Percentiles rank a stretch among this genome's conserved stretches.
These are phyloP conservation scores for Sarcocystis neurona DNA, from an alignment of 169 alveolate genomes.

Conservation along the genomic window DNA sequence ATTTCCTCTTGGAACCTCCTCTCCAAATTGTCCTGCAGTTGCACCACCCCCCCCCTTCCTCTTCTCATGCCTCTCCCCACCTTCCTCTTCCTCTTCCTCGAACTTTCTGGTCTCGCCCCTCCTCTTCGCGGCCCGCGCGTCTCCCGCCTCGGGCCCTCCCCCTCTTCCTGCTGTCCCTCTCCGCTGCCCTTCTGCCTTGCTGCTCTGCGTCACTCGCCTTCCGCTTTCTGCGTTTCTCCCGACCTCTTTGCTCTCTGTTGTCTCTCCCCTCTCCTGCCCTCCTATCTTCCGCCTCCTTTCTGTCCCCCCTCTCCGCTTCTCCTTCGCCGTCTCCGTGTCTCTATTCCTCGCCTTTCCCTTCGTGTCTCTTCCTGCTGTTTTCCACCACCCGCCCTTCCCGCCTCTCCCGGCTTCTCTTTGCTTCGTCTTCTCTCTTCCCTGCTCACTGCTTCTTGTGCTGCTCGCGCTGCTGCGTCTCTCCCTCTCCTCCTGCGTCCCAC, in stretches of 20 bases:
- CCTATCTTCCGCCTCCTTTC: not conserved
- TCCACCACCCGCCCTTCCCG: not conserved
- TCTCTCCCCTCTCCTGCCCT: too few relatives aligned
- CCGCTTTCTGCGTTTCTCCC: not conserved
- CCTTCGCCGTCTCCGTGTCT: conserved; percentile 16
- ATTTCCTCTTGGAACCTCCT: too few relatives aligned
- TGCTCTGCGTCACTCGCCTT: not conserved
- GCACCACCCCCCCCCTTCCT: conserved; percentile 9
- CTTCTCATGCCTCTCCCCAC: not conserved
- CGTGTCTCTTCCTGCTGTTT: not conserved
- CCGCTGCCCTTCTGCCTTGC: not conserved
- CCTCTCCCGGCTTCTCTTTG: not conserved
- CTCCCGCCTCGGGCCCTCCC: not conserved
- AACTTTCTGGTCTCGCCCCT: not conserved
- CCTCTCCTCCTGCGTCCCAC: not conserved
- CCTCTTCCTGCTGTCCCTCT: not conserved
- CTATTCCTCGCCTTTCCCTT: too few relatives aligned
- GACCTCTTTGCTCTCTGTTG: not conserved
- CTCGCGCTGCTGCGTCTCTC: not conserved
- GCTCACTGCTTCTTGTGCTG: not conserved
- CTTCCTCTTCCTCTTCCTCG: conserved; percentile 2
- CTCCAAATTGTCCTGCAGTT: not conserved
- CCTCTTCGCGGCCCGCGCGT: not conserved
- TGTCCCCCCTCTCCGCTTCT: not conserved
- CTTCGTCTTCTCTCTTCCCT: not conserved